Evolutionary conservation across 306 rosid genomes (phyloP).

Genomic region (Quercus alba): DNA sequence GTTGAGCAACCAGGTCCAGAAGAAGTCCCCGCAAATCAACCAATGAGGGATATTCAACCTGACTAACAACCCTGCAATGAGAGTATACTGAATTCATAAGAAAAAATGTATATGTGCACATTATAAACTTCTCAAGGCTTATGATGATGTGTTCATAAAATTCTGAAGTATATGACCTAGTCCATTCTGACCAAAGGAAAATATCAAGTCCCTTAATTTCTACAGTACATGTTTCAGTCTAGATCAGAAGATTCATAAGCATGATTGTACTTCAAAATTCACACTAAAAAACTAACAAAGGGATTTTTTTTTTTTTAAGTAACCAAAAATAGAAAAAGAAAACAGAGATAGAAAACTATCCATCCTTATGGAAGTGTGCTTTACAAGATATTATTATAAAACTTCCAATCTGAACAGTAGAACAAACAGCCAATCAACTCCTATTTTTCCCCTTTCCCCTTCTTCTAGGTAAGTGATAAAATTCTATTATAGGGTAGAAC

Average conservation of each 20-base stretch:
- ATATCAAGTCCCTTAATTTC: not conserved
- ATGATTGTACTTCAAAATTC: not conserved
- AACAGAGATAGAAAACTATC: not conserved
- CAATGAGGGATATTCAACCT: slow-evolving; percentile 94
- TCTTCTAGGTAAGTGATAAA: not conserved
- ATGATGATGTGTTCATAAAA: not conserved
- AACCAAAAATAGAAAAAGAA: too few relatives aligned
- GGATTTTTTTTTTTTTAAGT: not conserved
- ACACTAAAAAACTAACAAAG: not conserved
- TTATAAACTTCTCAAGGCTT: not conserved
- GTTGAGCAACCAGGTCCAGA: slow-evolving; percentile 97
- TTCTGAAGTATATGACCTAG: not conserved
- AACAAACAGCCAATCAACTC: not conserved
- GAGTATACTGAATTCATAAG: slow-evolving; percentile 32
- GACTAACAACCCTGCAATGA: slow-evolving; percentile 96
- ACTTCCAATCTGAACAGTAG: not conserved
- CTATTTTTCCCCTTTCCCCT: not conserved
- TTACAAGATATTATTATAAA: not conserved
- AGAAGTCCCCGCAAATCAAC: slow-evolving; percentile 98
- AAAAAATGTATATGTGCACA: not conserved
- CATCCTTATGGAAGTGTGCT: not conserved
- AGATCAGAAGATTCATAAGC: not conserved
- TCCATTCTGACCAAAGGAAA: not conserved
- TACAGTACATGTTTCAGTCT: not conserved
- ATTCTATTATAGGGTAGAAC: not conserved